phyloP scores from a whole-genome alignment of 139 green algal genomes.

The Mesotaenium endlicherianum region DNA sequence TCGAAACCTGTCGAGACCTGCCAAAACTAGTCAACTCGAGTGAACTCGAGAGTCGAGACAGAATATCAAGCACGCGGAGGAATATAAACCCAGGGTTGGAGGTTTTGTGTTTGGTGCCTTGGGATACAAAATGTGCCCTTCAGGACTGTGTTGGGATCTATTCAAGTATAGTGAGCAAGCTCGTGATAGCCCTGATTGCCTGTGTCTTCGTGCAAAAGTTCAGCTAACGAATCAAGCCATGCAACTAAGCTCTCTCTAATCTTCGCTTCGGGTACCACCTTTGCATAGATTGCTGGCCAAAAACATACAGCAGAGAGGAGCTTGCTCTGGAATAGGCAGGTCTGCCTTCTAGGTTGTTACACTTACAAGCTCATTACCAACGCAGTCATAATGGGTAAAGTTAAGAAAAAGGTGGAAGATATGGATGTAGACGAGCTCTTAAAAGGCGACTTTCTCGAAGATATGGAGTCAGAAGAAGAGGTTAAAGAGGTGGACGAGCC shows the following conservation, averaged over 20 bases:
- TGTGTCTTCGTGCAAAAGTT: too few species aligned
- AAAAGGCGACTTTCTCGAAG: conserved; percentile 16
- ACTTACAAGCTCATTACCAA: not conserved
- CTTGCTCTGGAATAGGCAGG: too few species aligned
- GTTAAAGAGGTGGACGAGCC: conserved; percentile 25
- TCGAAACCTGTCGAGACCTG: too few species aligned
- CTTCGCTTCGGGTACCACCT: not conserved
- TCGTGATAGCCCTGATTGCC: too few species aligned
- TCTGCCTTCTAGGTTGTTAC: not conserved
- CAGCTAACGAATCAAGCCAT: not conserved
- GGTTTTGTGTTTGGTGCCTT: too few species aligned
- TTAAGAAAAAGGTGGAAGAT: conserved; percentile 24
- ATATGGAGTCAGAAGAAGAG: conserved; percentile 24
- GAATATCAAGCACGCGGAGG: too few species aligned
- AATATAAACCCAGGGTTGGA: too few species aligned
- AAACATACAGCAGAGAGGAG: not conserved
- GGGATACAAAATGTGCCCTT: too few species aligned
- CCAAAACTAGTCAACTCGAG: too few species aligned
- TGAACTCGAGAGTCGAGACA: too few species aligned
- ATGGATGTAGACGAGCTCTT: conserved; percentile 58
- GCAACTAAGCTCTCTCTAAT: not conserved
- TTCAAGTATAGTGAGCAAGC: too few species aligned
- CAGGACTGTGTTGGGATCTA: too few species aligned
- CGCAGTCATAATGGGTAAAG: not conserved
- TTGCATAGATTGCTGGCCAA: not conserved